These are phyloP conservation scores for Pneumocystis jirovecii DNA, from an alignment of 1,139 yeast species.

Conservation along the genomic window DNA sequence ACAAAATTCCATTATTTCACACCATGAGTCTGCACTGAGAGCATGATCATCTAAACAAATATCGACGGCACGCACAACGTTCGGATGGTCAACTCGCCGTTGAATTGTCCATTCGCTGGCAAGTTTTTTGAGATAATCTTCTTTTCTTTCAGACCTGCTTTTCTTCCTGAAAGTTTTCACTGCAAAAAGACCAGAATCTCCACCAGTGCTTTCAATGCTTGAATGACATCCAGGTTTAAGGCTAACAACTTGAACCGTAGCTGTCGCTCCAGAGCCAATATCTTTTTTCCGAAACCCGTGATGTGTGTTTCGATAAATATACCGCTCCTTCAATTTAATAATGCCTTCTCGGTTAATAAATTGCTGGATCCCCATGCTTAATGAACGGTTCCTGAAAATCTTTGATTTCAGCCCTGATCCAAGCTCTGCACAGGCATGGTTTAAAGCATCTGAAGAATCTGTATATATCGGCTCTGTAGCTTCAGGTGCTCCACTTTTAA, in stretches of 20 bases:
- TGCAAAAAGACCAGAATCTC: constrained; percentile 33
- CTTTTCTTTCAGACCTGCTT: constrained; percentile 31
- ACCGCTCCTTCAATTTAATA: background rate
- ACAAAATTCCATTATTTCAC: constrained; percentile 87
- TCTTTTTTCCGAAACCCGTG: background rate
- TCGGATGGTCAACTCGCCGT: constrained; percentile 51
- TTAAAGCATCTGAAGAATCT: background rate
- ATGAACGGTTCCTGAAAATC: background rate
- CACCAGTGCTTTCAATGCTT: constrained; percentile 4
- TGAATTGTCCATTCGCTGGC: constrained; percentile 69
- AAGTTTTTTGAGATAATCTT: constrained; percentile 50
- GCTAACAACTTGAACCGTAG: background rate
- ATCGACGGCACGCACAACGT: constrained; percentile 55
- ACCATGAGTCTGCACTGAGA: constrained; percentile 27
- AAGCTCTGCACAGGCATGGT: background rate
- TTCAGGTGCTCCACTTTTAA: background rate
- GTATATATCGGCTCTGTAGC: background rate
- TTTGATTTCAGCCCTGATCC: background rate
- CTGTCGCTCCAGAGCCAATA: background rate
- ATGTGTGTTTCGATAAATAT: background rate
- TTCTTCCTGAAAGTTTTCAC: constrained; percentile 51
- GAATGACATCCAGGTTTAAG: background rate
- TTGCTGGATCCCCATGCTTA: background rate
- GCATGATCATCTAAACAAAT: constrained; percentile 27
- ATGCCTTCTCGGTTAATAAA: background rate